phyloP scores from a whole-genome alignment of 2,329 filamentous ascomycete genomes.

The Tolypocladium album region DNA sequence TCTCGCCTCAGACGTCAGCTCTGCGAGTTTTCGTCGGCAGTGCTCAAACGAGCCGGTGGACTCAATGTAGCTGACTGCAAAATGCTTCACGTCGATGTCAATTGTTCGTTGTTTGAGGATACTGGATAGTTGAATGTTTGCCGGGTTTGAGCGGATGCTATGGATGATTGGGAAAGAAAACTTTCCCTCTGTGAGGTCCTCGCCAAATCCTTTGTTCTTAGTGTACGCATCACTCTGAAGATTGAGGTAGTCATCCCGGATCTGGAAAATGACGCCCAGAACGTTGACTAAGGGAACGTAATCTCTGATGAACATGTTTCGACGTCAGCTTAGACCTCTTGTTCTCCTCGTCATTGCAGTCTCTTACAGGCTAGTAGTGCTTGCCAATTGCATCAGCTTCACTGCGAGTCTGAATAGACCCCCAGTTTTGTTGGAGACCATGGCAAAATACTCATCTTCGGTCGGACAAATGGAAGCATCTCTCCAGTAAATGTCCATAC shows the following conservation, averaged over 20 bases:
- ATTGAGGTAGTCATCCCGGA: conserved; percentile 6
- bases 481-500: conserved; percentile 79
- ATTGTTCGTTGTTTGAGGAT: conserved; percentile 3
- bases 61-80: conserved; percentile 1
- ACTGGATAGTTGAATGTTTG: conserved; percentile 1
- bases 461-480: conserved; percentile 68
- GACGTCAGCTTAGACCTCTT: neutral
- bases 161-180: conserved; percentile 6
- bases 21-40: neutral
- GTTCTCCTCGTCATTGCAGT: neutral
- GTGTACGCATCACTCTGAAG: conserved; percentile 1
- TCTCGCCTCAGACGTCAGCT: neutral
- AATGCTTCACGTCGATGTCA: conserved; percentile 2
- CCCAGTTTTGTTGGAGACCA: conserved; percentile 78
- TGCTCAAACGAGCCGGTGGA: conserved; percentile 2
- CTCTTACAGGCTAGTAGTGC: neutral
- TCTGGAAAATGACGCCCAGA: conserved; percentile 3
- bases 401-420: conserved; percentile 69
- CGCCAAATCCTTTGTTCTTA: conserved; percentile 4
- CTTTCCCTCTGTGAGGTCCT: conserved; percentile 6
- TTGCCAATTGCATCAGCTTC: conserved; percentile 60
- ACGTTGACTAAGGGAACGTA: conserved; percentile 2
- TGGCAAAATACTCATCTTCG: conserved; percentile 74
- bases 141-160: conserved; percentile 2
- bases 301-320: conserved; percentile 14